Conservation (phyloP, 2,329 filamentous ascomycete genomes). For the Cercospora sp. region DNA sequence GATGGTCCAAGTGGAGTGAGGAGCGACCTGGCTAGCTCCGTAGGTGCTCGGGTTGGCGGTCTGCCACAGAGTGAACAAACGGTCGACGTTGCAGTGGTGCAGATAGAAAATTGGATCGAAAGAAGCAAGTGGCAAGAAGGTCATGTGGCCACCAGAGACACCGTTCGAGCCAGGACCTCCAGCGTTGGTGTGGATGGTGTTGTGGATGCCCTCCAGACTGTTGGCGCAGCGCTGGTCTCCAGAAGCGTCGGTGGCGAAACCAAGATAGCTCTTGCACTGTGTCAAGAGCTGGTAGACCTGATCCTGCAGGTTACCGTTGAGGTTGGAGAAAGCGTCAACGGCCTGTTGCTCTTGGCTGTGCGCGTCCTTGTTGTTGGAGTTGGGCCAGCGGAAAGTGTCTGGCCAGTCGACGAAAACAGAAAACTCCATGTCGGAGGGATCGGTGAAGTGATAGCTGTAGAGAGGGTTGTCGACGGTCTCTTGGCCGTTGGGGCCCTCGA, state of each 20-base stretch:
- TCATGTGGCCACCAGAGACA: slow-evolving; percentile 61
- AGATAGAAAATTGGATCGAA: slow-evolving; percentile 81
- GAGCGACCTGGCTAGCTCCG: slow-evolving; percentile 56
- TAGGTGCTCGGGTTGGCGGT: slow-evolving; percentile 67
- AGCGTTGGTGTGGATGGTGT: slow-evolving; percentile 37
- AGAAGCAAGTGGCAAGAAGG: slow-evolving; percentile 65
- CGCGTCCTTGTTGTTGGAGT: slow-evolving; percentile 28
- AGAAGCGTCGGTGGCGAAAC: slow-evolving; percentile 37
- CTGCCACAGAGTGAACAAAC: slow-evolving; percentile 77
- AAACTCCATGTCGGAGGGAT: slow-evolving; percentile 32
- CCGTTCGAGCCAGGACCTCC: slow-evolving; percentile 31
- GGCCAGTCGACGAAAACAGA: slow-evolving; percentile 35
- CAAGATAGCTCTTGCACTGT: slow-evolving; percentile 36
- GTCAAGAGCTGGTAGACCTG: slow-evolving; percentile 38
- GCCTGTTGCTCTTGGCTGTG: slow-evolving; percentile 24
- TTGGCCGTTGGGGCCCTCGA: slow-evolving; percentile 32
- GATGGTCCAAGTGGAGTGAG: slow-evolving; percentile 64
- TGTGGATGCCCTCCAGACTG: slow-evolving; percentile 40
- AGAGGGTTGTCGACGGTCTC: slow-evolving; percentile 35
- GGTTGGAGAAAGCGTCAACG: slow-evolving; percentile 32
- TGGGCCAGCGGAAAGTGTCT: slow-evolving; percentile 36
- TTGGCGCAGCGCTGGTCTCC: slow-evolving; percentile 33
- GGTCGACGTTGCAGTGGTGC: slow-evolving; percentile 73
- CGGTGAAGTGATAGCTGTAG: slow-evolving; percentile 28
- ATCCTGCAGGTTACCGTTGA: slow-evolving; percentile 34